Conservation (phyloP, 352 stramenopile genomes). For the Elongisporangium prolatum region DNA sequence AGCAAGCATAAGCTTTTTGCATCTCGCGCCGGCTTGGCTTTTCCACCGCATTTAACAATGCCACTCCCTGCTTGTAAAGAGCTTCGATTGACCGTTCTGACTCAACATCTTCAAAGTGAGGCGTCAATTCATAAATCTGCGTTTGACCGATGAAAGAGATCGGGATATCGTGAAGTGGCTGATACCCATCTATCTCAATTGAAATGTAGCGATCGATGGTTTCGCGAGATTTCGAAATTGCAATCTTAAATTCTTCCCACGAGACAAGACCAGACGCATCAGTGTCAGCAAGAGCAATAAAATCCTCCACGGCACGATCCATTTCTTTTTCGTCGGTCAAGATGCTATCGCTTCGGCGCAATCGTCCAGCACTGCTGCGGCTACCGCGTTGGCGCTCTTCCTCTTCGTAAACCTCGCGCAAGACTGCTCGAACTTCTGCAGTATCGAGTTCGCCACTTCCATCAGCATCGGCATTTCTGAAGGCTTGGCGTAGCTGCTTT, state of each 20-base stretch:
- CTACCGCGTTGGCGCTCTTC: constrained; percentile 44
- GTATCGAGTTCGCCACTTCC: constrained; percentile 73
- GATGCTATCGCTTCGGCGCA: constrained; percentile 43
- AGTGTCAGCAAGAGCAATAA: constrained; percentile 72
- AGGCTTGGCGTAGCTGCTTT: constrained; percentile 79
- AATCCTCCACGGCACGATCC: constrained; percentile 60
- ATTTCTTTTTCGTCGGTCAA: constrained; percentile 58
- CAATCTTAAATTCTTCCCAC: constrained; percentile 85
- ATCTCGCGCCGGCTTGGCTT: constrained; percentile 51
- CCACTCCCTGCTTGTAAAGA: constrained; percentile 66
- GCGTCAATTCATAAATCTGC: constrained; percentile 76
- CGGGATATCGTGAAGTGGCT: constrained; percentile 56
- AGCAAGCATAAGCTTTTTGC: constrained; percentile 68
- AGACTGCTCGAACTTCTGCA: constrained; percentile 67
- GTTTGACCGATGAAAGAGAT: constrained; percentile 65
- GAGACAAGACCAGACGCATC: constrained; percentile 75
- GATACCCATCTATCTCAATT: constrained; percentile 72
- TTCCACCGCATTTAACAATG: constrained; percentile 60
- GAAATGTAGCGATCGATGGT: constrained; percentile 67
- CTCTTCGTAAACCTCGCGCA: constrained; percentile 67
- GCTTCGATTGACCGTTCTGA: constrained; percentile 54
- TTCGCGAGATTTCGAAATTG: constrained; percentile 73
- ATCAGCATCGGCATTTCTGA: constrained; percentile 70
- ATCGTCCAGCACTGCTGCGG: constrained; percentile 15
- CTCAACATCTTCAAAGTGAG: constrained; percentile 70